Evolutionary conservation across 2,329 filamentous ascomycete genomes (phyloP), one percentile per base, ranked within the genome.

Genomic region (Venturia pyrina): DNA sequence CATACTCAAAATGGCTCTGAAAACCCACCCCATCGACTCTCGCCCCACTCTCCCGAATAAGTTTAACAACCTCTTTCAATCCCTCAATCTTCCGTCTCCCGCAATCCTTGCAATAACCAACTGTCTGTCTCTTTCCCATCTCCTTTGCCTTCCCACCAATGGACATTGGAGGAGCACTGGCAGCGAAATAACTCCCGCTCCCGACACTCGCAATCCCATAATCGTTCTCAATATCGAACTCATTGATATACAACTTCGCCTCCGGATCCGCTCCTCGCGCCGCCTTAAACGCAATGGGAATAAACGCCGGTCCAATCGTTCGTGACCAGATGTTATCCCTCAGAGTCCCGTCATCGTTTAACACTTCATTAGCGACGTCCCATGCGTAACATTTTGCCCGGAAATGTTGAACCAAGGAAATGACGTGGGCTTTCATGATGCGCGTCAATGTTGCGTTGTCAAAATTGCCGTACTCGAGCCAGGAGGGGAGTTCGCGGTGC

Each of bases 1-100:
- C 79, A 15, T 77, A 75, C 63, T 75, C 76, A 59, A 86, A 76
- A 72, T 86, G 85, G 24, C 78, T 77, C 72, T 87, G 83, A 3
- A 82, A 77, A 60, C 83, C 83, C 63, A 76, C 69, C 34, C 75
- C 75, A 44, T 77, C 72, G 72, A 68, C 79, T 78, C 68, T 77
- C 72, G 56, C 64, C 2, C 59, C 64, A 19, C 15, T 1, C 21
- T 37, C 32, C 19, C 60, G 60, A 19, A 62, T n/a, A 21, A 62
- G 24, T 8, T 15, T n/a, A 3, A 62, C 37, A 15, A 62, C 15
- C n/a, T 48, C 40, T 13, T 62, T 62, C 15, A 40, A 8, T 10
- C 60, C 60, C 17, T 64, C 62, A n/a, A 64, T 53, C 32, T 53
- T 48, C 5, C 43, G 21, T 3, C 43, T 13, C 3, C 43, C 43